Percentiles rank a stretch among this genome's conserved stretches.
Conservation (phyloP, 257 asterid genomes). For the Misopates orontium region DNA sequence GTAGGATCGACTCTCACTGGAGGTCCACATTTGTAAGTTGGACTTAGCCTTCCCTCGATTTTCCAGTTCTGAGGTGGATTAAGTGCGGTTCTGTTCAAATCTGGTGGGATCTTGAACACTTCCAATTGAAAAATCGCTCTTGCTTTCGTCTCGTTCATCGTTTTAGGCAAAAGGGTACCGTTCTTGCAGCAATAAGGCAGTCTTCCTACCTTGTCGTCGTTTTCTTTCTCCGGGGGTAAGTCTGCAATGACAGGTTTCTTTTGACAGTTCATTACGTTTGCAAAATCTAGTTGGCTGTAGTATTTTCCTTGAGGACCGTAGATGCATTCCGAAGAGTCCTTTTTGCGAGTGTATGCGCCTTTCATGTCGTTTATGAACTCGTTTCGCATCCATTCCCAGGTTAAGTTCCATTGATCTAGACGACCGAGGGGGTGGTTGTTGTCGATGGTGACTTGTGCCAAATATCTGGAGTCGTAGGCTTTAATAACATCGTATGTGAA, state of each 20-base stretch:
- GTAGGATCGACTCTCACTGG: conserved; percentile 68
- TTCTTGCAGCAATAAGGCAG: conserved; percentile 77
- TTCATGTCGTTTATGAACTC: conserved; percentile 83
- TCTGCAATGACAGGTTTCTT: conserved; percentile 72
- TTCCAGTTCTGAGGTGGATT: conserved; percentile 86
- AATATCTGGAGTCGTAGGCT: conserved; percentile 61
- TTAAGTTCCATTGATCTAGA: conserved; percentile 87
- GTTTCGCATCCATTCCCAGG: conserved; percentile 96
- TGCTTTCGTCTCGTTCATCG: conserved; percentile 73
- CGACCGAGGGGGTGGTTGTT: conserved; percentile 87
- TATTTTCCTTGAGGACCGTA: conserved; percentile 87
- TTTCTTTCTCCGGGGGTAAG: conserved; percentile 55
- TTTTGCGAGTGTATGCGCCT: conserved; percentile 76
- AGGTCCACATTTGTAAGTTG: conserved; percentile 70
- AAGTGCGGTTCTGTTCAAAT: conserved; percentile 65
- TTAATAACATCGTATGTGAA: conserved; percentile 70
- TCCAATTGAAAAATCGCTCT: conserved; percentile 75
- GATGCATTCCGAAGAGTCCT: conserved; percentile 72
- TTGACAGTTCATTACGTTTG: conserved; percentile 64
- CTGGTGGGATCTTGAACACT: conserved; percentile 87
- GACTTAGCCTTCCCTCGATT: conserved; percentile 66
- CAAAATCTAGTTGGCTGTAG: conserved; percentile 74
- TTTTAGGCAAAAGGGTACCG: conserved; percentile 61
- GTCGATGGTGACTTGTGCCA: conserved; percentile 83
- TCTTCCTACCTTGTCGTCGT: conserved; percentile 76